phyloP scores from a whole-genome alignment of 441 rosid genomes.

The Melastoma candidum region DNA sequence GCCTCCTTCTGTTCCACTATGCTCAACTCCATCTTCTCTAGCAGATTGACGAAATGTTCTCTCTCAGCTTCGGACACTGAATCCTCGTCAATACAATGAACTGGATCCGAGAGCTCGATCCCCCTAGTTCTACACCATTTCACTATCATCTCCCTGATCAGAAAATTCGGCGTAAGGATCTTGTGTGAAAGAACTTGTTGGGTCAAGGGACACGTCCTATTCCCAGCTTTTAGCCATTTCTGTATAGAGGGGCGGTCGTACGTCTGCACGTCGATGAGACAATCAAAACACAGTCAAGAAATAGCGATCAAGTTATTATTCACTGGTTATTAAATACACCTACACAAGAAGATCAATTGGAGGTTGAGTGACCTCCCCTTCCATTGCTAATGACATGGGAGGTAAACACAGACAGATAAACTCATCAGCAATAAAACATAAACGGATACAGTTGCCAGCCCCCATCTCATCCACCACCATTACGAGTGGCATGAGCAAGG shows the following conservation, averaged over 20 bases:
- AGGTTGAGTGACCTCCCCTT: too few species aligned
- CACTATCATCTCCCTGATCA: conserved; percentile 66
- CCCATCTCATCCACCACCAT: too few species aligned
- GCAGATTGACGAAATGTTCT: conserved; percentile 48
- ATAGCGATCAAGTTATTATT: conserved; percentile 1
- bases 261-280: conserved; percentile 43
- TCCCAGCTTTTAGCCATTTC: conserved; percentile 80
- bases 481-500: too few species aligned
- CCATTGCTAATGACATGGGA: too few species aligned
- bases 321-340: too few species aligned
- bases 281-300: conserved; percentile 14
- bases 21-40: conserved; percentile 40
- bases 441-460: too few species aligned
- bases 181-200: conserved; percentile 76
- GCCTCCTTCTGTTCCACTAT: conserved; percentile 58
- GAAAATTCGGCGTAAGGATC: conserved; percentile 53
- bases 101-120: conserved; percentile 30
- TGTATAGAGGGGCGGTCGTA: conserved; percentile 69
- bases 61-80: conserved; percentile 52
- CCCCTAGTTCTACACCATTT: conserved; percentile 73
- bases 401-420: too few species aligned
- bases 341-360: too few species aligned
- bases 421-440: too few species aligned
- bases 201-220: conserved; percentile 75
- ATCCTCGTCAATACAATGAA: conserved; percentile 36